Conservation (phyloP, 202 grass and related monocot genomes). For the Schoenoplectus triqueter region DNA sequence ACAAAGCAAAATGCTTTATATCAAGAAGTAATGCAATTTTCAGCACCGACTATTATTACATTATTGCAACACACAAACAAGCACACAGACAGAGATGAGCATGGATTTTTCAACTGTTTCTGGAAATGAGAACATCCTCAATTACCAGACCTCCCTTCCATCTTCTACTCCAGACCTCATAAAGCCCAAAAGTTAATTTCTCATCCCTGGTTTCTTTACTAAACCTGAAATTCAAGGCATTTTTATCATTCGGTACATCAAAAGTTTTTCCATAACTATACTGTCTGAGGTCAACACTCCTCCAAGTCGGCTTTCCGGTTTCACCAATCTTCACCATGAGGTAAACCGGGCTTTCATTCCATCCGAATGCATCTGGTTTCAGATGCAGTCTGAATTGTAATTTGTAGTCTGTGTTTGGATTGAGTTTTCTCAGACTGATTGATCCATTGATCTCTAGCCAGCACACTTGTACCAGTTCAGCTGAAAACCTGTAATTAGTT, state of each 20-base stretch:
- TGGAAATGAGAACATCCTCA: slow-evolving; percentile 2
- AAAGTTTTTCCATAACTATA: background rate
- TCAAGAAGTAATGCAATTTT: background rate
- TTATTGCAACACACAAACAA: background rate
- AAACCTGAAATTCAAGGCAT: slow-evolving; percentile 3
- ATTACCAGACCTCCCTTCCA: slow-evolving; percentile 43
- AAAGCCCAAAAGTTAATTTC: slow-evolving; percentile 35
- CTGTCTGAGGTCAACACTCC: background rate
- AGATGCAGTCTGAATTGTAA: slow-evolving; percentile 23
- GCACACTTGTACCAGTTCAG: slow-evolving; percentile 27
- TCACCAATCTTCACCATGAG: slow-evolving; percentile 10
- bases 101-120: background rate
- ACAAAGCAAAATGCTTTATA: background rate
- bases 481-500: background rate
- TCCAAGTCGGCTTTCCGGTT: background rate
- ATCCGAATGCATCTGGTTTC: slow-evolving; percentile 38
- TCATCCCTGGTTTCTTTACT: background rate
- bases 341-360: slow-evolving; percentile 33
- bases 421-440: background rate
- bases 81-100: slow-evolving; percentile 11
- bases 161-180: slow-evolving; percentile 40
- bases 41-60: background rate
- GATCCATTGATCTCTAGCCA: slow-evolving; percentile 27
- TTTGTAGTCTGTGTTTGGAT: background rate
- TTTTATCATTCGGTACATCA: background rate